Conservation (phyloP, 2,329 filamentous ascomycete species). For the Zymoseptoria crescenta region DNA sequence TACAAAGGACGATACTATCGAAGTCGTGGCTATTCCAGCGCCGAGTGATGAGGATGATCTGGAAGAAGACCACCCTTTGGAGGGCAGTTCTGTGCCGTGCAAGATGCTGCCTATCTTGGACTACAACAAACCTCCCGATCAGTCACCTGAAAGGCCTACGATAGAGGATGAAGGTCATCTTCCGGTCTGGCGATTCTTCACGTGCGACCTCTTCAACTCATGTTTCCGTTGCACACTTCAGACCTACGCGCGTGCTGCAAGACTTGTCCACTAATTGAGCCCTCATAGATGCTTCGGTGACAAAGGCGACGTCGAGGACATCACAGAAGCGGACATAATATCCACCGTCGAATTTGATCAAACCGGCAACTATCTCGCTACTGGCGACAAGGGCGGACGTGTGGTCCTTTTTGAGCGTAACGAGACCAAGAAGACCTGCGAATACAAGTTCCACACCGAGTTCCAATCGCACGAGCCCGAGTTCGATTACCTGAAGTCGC, state of each 20-base stretch:
- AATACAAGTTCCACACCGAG: constrained; percentile 99
- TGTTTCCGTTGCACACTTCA: background rate
- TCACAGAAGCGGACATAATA: constrained; percentile 94
- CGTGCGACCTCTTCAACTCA: background rate
- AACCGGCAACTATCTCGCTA: constrained; percentile 81
- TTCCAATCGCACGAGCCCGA: constrained; percentile 99
- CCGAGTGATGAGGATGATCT: background rate
- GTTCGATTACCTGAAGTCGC: constrained; percentile 97
- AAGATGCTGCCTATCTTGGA: background rate
- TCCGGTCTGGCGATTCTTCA: background rate
- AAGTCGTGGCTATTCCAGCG: background rate
- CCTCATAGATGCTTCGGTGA: constrained; percentile 86
- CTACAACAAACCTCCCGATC: background rate
- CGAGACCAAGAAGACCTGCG: constrained; percentile 99
- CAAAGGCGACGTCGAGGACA: constrained; percentile 98
- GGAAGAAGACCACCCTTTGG: background rate
- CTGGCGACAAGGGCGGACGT: constrained; percentile 80
- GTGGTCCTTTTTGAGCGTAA: constrained; percentile 88
- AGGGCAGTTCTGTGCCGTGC: background rate
- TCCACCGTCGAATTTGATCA: constrained; percentile 87
- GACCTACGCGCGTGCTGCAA: background rate
- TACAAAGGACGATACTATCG: background rate
- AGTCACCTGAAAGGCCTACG: background rate
- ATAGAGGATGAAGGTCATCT: background rate
- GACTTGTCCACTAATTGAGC: constrained; percentile 17